phyloP scores from a whole-genome alignment of 176 grass and related monocot species.

The Alloteropsis semialata region DNA sequence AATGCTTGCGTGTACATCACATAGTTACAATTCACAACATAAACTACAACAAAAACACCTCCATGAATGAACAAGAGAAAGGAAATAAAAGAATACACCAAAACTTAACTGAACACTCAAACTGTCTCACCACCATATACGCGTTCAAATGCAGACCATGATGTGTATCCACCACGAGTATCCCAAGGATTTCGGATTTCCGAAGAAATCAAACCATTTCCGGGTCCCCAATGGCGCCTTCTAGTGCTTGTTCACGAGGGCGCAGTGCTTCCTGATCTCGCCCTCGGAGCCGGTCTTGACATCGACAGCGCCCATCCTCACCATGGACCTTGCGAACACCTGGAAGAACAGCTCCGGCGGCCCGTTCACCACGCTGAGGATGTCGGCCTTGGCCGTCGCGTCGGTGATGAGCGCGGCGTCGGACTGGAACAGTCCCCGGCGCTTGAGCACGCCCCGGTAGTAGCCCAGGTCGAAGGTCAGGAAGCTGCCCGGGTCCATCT shows the following conservation, averaged over 20 bases:
- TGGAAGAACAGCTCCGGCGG: constrained; percentile 51
- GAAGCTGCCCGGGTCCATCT: constrained; percentile 96
- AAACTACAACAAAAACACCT: neutral
- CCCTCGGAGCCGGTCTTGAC: constrained; percentile 69
- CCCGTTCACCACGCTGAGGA: constrained; percentile 29
- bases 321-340: constrained; percentile 67
- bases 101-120: neutral
- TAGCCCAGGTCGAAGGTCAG: constrained; percentile 73
- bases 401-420: constrained; percentile 69
- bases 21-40: neutral
- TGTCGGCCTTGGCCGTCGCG: constrained; percentile 22
- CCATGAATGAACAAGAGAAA: constrained; percentile 4
- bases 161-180: neutral
- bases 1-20: neutral
- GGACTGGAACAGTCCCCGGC: constrained; percentile 74
- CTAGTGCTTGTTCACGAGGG: constrained; percentile 34
- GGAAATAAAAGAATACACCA: neutral
- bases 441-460: constrained; percentile 67
- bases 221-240: neutral
- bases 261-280: constrained; percentile 77
- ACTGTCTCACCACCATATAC: neutral
- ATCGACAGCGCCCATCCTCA: constrained; percentile 56
- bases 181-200: neutral
- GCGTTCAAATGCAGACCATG: neutral
- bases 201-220: neutral